Conservation (phyloP, 176 grass and related monocot genomes). For the Oropetium thomaeum region DNA sequence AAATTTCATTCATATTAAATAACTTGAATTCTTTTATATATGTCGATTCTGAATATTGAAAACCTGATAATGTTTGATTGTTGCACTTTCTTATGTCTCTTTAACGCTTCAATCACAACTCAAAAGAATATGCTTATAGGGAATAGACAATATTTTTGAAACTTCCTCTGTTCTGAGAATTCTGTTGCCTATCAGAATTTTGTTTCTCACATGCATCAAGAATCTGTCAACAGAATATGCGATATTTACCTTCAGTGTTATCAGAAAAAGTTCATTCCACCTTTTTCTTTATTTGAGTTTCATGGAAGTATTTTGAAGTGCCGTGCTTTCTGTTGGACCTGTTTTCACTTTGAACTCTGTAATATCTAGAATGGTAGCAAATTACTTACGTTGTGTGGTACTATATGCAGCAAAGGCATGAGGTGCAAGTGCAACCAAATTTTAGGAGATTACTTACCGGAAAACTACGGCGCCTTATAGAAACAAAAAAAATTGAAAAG, state of each 20-base stretch:
- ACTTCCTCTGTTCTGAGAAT: constrained; percentile 14
- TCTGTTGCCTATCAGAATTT: constrained; percentile 3
- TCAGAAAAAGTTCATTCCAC: neutral
- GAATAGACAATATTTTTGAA: constrained; percentile 4
- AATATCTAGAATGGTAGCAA: constrained; percentile 11
- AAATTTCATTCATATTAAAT: neutral
- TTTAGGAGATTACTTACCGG: constrained; percentile 71
- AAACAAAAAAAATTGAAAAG: constrained; percentile 86
- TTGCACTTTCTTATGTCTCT: no score
- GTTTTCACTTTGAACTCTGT: neutral
- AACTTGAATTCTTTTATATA: neutral
- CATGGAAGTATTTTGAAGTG: neutral
- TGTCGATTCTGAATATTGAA: neutral
- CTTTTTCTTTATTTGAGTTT: constrained; percentile 11
- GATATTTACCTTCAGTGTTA: no score
- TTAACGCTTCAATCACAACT: neutral
- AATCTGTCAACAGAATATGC: neutral
- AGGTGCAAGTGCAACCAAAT: constrained; percentile 70
- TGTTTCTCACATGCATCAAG: neutral
- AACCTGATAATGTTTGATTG: no score
- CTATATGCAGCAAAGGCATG: constrained; percentile 73
- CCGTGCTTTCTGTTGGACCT: neutral
- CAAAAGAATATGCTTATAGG: neutral
- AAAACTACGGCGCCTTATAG: constrained; percentile 75
- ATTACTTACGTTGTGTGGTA: constrained; percentile 25